Base-by-base conservation (phyloP, 2,329 filamentous ascomycete species). In the Sporothrix brunneoviolacea region DNA sequence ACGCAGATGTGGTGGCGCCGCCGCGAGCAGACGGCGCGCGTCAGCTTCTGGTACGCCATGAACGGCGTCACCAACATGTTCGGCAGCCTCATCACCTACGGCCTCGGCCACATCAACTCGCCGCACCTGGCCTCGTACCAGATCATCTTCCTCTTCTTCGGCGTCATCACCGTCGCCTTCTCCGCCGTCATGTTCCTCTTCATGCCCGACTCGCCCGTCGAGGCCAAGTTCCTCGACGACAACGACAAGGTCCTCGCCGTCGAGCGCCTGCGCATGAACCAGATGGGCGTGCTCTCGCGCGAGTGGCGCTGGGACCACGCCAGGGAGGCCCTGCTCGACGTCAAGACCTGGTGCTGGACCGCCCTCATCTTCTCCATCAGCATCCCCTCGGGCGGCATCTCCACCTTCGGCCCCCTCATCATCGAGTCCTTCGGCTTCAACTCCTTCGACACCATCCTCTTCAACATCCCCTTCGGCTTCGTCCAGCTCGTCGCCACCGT, bases 201-300 rank as follows among this genome's bases (percentile, higher is more conserved):
- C 47, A 72, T 80, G 59, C 68, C 68, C 3, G 68, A 71, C 51
- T 68, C 58, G 49, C 68, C 68, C 50, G 57, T 69, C 15, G 68
- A 69, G 49, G 68, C 67, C 8, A 59, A 62, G 3, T 70, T 68
- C 54, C 57, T 88, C 37, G 82, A 69, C 19, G 73, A 78, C 51
- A 73, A 77, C 52, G 83, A 87, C 54, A 76, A 76, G 0, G 60
- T 83, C 1, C 65, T 84, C 27, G 66, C 66, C 21, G 59, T 68
- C 28, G 65, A 67, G 54, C 73, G 83, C 10, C 82, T 86, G 39
- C 68, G 82, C 1, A 63, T 73, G 28, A 86, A 87, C 57, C 75
- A 83, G 55, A 81, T 85, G 63, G 83, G 83, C 13, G 46, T 85
- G 19, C 81, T 80, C 3, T 85, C 85, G 60, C 82, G 82, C 65